A percentile compares a stretch with the other conserved stretches of the same genome.
phyloP scores from a whole-genome alignment of 2,329 filamentous ascomycete species.

The Diatrype stigma region DNA sequence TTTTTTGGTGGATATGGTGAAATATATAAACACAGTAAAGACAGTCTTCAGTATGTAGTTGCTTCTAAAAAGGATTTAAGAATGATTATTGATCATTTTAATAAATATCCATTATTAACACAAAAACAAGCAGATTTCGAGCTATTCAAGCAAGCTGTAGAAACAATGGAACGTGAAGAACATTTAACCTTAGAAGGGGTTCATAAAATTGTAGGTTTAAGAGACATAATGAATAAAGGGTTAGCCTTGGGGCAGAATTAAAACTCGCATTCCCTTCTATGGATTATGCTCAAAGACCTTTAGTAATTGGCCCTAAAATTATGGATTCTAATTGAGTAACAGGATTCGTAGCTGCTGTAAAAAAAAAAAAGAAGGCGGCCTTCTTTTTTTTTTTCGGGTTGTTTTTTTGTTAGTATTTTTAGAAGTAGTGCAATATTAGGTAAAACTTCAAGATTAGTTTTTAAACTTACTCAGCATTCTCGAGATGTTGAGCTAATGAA shows the following conservation, averaged over 20 bases:
- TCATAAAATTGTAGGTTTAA: not conserved
- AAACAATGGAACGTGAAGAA: not conserved
- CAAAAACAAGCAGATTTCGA: not conserved
- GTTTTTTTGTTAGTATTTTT: not conserved
- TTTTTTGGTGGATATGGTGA: not conserved
- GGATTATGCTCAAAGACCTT: not conserved
- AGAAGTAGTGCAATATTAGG: too few species aligned
- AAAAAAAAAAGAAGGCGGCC: too few species aligned
- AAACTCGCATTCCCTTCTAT: not conserved
- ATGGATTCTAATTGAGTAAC: constrained; percentile 4
- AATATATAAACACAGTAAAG: not conserved
- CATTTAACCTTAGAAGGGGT: not conserved
- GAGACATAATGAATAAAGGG: not conserved
- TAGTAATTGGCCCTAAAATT: not conserved
- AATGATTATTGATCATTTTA: constrained; percentile 1
- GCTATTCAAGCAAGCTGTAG: not conserved
- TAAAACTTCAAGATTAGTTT: too few species aligned
- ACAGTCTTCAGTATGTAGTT: not conserved
- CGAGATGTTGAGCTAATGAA: too few species aligned
- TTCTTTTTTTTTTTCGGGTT: too few species aligned
- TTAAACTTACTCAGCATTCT: too few species aligned
- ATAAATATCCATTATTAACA: not conserved
- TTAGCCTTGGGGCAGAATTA: not conserved
- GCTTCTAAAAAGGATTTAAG: not conserved
- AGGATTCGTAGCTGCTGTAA: constrained; percentile 7